phyloP scores from a whole-genome alignment of 2,329 filamentous ascomycete species.

The Pseudopyricularia cyperi region DNA sequence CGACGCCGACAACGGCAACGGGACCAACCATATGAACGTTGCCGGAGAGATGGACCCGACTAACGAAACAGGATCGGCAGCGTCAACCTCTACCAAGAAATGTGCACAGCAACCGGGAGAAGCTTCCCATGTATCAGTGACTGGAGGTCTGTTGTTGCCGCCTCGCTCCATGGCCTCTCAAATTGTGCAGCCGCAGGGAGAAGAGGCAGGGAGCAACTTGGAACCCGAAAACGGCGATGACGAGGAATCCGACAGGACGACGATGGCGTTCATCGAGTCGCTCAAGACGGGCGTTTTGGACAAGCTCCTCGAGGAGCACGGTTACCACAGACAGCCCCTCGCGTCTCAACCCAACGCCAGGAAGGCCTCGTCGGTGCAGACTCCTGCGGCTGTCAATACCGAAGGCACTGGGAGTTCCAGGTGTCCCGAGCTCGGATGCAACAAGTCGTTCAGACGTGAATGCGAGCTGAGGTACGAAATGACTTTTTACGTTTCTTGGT shows the following conservation, averaged over 20 bases:
- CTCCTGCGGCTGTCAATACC: neutral
- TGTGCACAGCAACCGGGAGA: too few species aligned
- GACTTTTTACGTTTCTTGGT: too few species aligned
- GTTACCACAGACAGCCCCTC: neutral
- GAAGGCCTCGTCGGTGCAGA: neutral
- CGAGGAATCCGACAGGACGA: neutral
- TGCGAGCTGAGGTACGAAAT: constrained; percentile 36
- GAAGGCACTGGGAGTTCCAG: neutral
- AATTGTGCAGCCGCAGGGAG: too few species aligned
- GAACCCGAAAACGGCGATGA: neutral
- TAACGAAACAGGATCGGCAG: too few species aligned
- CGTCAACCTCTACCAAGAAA: too few species aligned
- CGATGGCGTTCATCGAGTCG: neutral
- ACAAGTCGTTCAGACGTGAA: neutral
- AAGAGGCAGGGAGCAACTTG: too few species aligned
- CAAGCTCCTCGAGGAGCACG: neutral
- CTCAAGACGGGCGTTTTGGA: neutral
- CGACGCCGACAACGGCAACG: too few species aligned
- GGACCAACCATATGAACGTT: too few species aligned
- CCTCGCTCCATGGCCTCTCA: too few species aligned
- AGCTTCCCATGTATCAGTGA: too few species aligned
- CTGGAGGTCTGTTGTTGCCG: too few species aligned
- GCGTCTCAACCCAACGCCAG: neutral
- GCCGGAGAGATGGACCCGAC: too few species aligned
- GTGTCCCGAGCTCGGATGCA: neutral